Percentiles rank a stretch among this genome's conserved stretches.
These are phyloP conservation scores for Populus simonii DNA, from an alignment of 345 rosid species.

Conservation along the genomic window DNA sequence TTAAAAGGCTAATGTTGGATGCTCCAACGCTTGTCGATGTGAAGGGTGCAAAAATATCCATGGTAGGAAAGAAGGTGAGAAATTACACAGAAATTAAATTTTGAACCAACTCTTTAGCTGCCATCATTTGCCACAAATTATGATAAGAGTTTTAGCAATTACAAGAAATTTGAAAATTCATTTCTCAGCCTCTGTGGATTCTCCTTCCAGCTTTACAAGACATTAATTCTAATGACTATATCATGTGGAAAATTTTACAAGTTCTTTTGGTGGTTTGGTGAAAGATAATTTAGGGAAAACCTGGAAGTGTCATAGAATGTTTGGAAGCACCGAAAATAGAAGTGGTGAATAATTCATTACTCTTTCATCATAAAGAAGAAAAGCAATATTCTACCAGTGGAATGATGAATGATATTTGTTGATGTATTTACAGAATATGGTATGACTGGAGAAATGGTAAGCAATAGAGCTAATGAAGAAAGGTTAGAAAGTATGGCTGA, in stretches of 20 bases:
- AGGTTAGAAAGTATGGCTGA: conserved; percentile 15
- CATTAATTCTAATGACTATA: neutral
- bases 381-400: neutral
- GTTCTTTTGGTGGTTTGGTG: neutral
- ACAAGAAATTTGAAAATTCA: neutral
- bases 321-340: neutral
- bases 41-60: conserved; percentile 58
- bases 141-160: neutral
- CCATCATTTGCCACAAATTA: neutral
- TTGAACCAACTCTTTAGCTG: neutral
- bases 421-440: conserved; percentile 33
- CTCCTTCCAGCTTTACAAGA: neutral
- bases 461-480: conserved; percentile 24
- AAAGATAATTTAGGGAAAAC: neutral
- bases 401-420: conserved; percentile 9
- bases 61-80: conserved; percentile 56
- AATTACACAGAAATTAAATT: neutral
- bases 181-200: neutral
- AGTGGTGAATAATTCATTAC: neutral
- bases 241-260: neutral
- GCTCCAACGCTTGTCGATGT: conserved; percentile 64
- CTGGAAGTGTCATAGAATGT: neutral
- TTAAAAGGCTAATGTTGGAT: conserved; percentile 53
- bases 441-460: conserved; percentile 27
- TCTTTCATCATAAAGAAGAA: neutral